A percentile compares a stretch with the other conserved stretches of the same genome.
These are phyloP conservation scores for Phialophora verrucosa DNA, from an alignment of 2,329 filamentous ascomycete genomes.

Conservation along the genomic window DNA sequence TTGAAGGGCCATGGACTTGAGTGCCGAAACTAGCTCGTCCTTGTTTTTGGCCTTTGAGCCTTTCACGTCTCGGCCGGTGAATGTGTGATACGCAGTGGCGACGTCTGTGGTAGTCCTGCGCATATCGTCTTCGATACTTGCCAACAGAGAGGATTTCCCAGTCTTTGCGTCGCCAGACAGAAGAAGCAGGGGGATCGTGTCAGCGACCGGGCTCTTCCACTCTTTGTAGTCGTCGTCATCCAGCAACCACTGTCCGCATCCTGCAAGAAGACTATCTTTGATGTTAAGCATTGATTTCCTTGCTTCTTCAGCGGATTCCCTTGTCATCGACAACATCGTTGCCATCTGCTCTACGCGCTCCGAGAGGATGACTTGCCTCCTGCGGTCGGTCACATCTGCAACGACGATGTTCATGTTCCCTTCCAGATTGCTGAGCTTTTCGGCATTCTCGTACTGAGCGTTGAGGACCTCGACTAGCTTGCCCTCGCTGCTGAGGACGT, in stretches of 20 bases:
- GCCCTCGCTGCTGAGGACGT: conserved; percentile 17
- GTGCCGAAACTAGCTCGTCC: not conserved
- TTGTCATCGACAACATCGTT: conserved; percentile 7
- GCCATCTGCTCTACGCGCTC: conserved; percentile 4
- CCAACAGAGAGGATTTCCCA: not conserved
- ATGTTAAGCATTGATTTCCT: not conserved
- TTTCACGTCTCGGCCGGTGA: not conserved
- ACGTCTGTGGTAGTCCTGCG: not conserved
- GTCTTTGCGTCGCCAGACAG: not conserved
- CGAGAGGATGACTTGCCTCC: conserved; percentile 10
- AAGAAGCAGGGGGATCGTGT: not conserved
- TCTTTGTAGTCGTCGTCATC: not conserved
- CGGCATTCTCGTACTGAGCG: conserved; percentile 8
- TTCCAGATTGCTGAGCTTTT: conserved; percentile 9
- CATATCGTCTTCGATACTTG: not conserved
- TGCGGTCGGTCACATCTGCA: conserved; percentile 8
- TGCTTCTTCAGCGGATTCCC: conserved; percentile 4
- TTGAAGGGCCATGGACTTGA: conserved; percentile 1
- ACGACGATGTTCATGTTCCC: conserved; percentile 2
- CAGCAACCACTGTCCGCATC: not conserved
- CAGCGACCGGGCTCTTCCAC: not conserved
- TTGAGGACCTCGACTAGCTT: conserved; percentile 8
- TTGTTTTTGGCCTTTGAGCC: not conserved
- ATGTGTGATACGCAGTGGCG: not conserved
- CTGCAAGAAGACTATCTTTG: not conserved